Evolutionary conservation across 495 filamentous ascomycete genomes (phyloP), one percentile per base, ranked within the genome.

Genomic region (Lasiosphaeriaceae sp.): DNA sequence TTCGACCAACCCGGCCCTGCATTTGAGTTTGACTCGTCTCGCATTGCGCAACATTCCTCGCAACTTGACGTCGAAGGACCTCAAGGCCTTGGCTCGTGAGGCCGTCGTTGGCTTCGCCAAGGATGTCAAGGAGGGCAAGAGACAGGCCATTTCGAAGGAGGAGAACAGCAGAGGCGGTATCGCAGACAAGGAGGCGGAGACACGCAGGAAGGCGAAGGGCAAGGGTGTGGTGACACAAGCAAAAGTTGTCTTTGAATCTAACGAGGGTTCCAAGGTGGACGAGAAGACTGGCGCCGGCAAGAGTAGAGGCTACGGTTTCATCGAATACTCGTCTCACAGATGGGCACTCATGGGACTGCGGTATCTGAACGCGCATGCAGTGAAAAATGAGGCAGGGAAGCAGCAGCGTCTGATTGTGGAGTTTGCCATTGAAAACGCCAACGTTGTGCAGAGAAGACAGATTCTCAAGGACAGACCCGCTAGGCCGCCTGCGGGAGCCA

Each of bases 401-500:
- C 77, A 74, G 52, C 73, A 75, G 49, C 78, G 92, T 14, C 71
- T 97, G 48, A 90, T 99, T 70, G 93, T 92, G 35, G 94, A 99
- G 68, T 99, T 99, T 74, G 93, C 94, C 12, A 96, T 99, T 67
- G 94, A 99, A 71, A 99, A 99, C 62, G 92, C 90, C 6, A 90
- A 96, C 64, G 94, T 99, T 4, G 88, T 99, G 35, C 77, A 80
- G 55, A 78, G 94, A 54, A 76, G 94, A 22, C 84, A 80, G 59
- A 89, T 92, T 58, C 77, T 79, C 21, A 87, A 96, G 66, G 77
- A 76, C 49, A 91, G 84, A 68, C 75, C n/a, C n/a, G n/a, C 79
- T 17, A 67, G 80, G 49, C 88, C 82, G 64, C 73, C 79, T 17
- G 26, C 29, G 31, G 48, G 29, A 43, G 14, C 17, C 12, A 55